phyloP scores from a whole-genome alignment of 805 yeast species.

The Cyberlindnera galapagoensis region DNA sequence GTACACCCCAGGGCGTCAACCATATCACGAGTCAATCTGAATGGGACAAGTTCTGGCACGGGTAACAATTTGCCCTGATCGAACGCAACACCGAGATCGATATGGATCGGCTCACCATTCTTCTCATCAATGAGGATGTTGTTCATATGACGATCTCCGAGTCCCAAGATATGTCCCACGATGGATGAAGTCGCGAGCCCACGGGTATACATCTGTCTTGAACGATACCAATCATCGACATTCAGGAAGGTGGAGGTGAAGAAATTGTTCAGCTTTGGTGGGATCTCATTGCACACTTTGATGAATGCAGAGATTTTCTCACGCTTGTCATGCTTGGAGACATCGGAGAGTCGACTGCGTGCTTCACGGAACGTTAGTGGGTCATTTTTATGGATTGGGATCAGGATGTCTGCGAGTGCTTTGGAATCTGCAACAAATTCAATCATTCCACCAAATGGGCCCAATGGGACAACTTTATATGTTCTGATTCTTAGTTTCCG shows the following conservation, averaged over 20 bases:
- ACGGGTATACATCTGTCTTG: constrained; percentile 57
- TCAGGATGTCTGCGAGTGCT: constrained; percentile 63
- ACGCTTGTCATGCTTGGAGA: constrained; percentile 38
- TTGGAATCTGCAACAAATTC: constrained; percentile 80
- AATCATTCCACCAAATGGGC: constrained; percentile 80
- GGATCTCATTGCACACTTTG: constrained; percentile 41
- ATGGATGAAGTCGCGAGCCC: constrained; percentile 84
- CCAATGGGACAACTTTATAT: constrained; percentile 85
- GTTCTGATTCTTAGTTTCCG: constrained; percentile 66
- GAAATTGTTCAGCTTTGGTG: constrained; percentile 65
- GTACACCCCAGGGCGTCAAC: constrained; percentile 89
- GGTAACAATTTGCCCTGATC: constrained; percentile 85
- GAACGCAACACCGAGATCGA: constrained; percentile 93
- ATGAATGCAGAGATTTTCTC: constrained; percentile 41
- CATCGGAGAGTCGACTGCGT: constrained; percentile 53
- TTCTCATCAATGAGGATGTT: constrained; percentile 73
- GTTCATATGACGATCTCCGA: constrained; percentile 94
- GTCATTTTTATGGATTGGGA: constrained; percentile 55
- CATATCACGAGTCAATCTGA: constrained; percentile 81
- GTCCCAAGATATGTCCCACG: constrained; percentile 80
- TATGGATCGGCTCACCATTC: constrained; percentile 93
- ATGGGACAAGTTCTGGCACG: constrained; percentile 92
- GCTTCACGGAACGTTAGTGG: constrained; percentile 48
- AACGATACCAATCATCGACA: constrained; percentile 69
- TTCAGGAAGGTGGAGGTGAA: constrained; percentile 61